These are phyloP conservation scores for Erysimum pusillum DNA, from an alignment of 441 rosid genomes.

Conservation along the genomic window DNA sequence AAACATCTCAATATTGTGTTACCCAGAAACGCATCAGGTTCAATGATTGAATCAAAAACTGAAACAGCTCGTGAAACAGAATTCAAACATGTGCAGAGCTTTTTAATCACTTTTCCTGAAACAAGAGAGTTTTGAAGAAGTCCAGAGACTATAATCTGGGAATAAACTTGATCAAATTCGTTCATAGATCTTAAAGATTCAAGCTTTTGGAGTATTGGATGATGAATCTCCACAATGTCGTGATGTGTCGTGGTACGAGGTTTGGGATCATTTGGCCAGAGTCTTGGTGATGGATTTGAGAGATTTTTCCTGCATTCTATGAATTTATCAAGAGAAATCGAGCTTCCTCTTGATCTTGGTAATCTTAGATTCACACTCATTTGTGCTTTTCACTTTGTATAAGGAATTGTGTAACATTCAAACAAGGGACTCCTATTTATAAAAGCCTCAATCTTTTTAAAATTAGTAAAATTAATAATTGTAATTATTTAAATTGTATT, in stretches of 20 bases:
- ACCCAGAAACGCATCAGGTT: constrained; percentile 70
- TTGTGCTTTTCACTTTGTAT: neutral
- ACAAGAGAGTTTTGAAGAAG: constrained; percentile 60
- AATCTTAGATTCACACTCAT: constrained; percentile 12
- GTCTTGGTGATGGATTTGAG: constrained; percentile 1
- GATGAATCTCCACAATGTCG: constrained; percentile 38
- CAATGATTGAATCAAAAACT: constrained; percentile 51
- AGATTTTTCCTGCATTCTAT: constrained; percentile 45
- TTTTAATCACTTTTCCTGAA: constrained; percentile 42
- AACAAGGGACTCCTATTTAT: too few relatives aligned
- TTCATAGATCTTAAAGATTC: constrained; percentile 49
- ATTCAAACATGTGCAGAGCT: constrained; percentile 35
- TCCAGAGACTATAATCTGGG: constrained; percentile 55
- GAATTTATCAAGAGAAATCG: constrained; percentile 30
- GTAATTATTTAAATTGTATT: too few relatives aligned
- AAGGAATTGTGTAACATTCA: too few relatives aligned
- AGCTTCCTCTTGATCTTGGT: constrained; percentile 26
- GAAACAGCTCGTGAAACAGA: constrained; percentile 52
- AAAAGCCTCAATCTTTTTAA: too few relatives aligned
- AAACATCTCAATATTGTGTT: constrained; percentile 61
- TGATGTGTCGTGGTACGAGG: constrained; percentile 2
- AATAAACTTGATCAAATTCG: constrained; percentile 62
- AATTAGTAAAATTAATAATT: too few relatives aligned
- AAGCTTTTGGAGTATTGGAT: constrained; percentile 53
- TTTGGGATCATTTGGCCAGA: constrained; percentile 1